A percentile compares a stretch with the other conserved stretches of the same genome.
Evolutionary conservation across 2,329 filamentous ascomycete genomes (phyloP).

Genomic region (Thielaviopsis ethacetica): DNA sequence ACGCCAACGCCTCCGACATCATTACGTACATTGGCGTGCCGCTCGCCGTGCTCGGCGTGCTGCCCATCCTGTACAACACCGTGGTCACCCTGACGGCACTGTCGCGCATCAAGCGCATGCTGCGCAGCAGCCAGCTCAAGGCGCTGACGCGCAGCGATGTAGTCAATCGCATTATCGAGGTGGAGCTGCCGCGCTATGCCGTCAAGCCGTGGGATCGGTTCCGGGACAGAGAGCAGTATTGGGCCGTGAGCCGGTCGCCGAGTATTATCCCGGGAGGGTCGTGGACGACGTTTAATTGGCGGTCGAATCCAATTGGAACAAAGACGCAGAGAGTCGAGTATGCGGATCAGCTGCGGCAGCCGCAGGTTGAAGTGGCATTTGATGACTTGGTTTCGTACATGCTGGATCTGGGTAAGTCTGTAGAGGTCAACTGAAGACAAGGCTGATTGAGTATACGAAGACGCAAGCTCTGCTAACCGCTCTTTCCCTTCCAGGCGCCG

Average conservation of each 20-base stretch:
- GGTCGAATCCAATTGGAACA: conserved; percentile 41
- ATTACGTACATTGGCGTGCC: conserved; percentile 42
- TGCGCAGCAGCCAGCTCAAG: conserved; percentile 37
- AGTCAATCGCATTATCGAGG: conserved; percentile 49
- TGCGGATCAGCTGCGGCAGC: conserved; percentile 36
- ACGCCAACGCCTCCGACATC: conserved; percentile 24
- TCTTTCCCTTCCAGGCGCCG: conserved; percentile 24
- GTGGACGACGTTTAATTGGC: conserved; percentile 53
- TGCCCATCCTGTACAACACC: conserved; percentile 52
- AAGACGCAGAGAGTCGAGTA: conserved; percentile 49
- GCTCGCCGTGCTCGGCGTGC: conserved; percentile 39
- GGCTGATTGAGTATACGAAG: no score
- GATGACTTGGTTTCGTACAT: conserved; percentile 45
- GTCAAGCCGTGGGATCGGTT: conserved; percentile 44
- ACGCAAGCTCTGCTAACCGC: background rate
- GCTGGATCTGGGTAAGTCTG: conserved; percentile 32
- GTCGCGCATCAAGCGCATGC: conserved; percentile 41
- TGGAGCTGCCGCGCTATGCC: conserved; percentile 47
- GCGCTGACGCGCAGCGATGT: conserved; percentile 47
- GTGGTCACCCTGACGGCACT: conserved; percentile 41
- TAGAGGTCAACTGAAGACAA: no score
- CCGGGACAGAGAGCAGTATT: conserved; percentile 37
- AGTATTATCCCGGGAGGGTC: conserved; percentile 41
- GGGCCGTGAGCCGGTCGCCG: conserved; percentile 33
- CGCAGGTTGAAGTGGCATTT: conserved; percentile 36